Evolutionary conservation across 352 stramenopile species (phyloP), one percentile per base, ranked within the genome.

Genomic region (Pythium folliculosum): DNA sequence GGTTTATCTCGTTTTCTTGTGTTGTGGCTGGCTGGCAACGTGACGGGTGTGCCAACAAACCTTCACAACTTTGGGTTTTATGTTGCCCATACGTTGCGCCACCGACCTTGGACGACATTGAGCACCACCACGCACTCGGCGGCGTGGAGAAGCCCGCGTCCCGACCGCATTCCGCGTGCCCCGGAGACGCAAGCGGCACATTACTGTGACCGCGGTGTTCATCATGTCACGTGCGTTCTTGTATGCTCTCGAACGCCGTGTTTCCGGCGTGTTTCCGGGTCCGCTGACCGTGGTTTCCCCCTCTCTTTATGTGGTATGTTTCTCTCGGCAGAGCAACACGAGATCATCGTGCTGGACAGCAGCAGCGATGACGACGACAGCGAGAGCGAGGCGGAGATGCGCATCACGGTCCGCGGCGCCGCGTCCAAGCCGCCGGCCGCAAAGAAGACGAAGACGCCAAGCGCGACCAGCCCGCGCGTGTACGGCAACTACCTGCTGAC

Each of bases 281-380:
- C 62, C 37, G 8, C 51, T 68, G 52, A 63, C 56, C 27, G 32
- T 25, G 40, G 17, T 47, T 47, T 47, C 40, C 40, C 52, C 40
- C 51, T 21, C 8, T 17, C 14, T 54, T 12, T 40, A 1, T 40
- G 8, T 40, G 8, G 8, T 40, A 2, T 40, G 8, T 40, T 40
- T 40, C 35, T 40, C 5, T 32, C 32, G 6, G 1, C 10, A 72
- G 65, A 43, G 21, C 0, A 53, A n/a, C 35, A 27, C 19, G 66
- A 68, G 25, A 30, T 68, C 27, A 68, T 72, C 47, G 60, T 72
- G 2, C 12, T 72, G 8, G 32, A 43, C 43, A 47, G 54, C 65
- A 72, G 66, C 54, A 72, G 66, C 59, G 65, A 72, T 19, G 52
- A 52, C 10, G 45, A 49, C 2, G 22, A 49, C 16, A 48, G 44